Evolutionary conservation across 108 stramenopile species (phyloP), one percentile per base, ranked within the genome.

Genomic region (Aurantiochytrium sp.): DNA sequence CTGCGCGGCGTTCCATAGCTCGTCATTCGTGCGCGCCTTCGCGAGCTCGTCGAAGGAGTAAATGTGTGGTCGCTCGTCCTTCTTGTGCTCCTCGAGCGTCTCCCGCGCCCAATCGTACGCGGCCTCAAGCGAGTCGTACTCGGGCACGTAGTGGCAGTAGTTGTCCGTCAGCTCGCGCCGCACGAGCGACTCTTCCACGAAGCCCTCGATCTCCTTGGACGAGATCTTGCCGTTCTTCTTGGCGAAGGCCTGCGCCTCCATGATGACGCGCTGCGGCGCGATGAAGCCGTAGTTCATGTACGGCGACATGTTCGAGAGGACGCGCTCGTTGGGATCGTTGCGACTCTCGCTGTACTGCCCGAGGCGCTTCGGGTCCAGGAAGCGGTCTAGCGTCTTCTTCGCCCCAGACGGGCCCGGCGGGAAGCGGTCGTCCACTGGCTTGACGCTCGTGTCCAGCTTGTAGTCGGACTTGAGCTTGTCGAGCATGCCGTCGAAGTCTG

Each of bases 1-100:
- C 91, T 99, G 97, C 4, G 97, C 97, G 22, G 99, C 99, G 92
- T 99, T 99, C 99, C 99, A 99, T 50, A 99, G 90, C 87, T 98
- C 97, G 89, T 99, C 99, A 89, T 98, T 96, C 0, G 99, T 98
- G 68, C 86, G 81, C 37, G 90, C 97, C 37, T 86, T 55, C 88
- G 98, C 98, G 32, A 99, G 90, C 69, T 98, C 91, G 45, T 92
- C 89, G 86, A 92, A 88, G 2, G 94, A 92, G 90, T 98, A 99
- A 55, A 95, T 53, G 85, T 93, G 90, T 88, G 96, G 95, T n/a
- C 99, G 93, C 68, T 88, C 86, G 88, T 99, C 99, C 21, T 68
- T 54, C 37, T 92, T 54, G 90, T 99, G 99, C 53, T 94, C 86
- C 54, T 94, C 93, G 55, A 99, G 91, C 45, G 94, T 93, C 24